These are phyloP conservation scores for Allodekkera sacchari DNA, from an alignment of 805 yeast genomes.

Conservation along the genomic window DNA sequence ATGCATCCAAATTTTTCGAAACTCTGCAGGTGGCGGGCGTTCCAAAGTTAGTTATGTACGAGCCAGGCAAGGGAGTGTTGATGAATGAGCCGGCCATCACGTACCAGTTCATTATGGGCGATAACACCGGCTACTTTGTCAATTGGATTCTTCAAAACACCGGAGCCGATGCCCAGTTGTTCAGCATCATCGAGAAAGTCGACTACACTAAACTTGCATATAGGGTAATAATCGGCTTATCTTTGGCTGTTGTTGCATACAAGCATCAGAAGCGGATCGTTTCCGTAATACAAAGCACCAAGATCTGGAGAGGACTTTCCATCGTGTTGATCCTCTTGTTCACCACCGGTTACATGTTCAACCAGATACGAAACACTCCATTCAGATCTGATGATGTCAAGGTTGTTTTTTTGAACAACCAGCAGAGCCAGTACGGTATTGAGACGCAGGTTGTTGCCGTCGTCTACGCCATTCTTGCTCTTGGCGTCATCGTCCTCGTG, in stretches of 20 bases:
- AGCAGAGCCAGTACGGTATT: constrained; percentile 70
- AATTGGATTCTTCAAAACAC: constrained; percentile 25
- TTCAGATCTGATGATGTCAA: constrained; percentile 42
- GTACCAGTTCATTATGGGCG: constrained; percentile 40
- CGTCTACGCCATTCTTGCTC: constrained; percentile 60
- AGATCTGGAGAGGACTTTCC: constrained; percentile 66
- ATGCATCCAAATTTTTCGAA: constrained; percentile 44
- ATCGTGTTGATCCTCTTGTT: constrained; percentile 62
- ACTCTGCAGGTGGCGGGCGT: constrained; percentile 56
- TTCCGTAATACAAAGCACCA: constrained; percentile 38
- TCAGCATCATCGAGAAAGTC: constrained; percentile 31
- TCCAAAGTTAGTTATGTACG: constrained; percentile 53
- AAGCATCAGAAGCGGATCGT: constrained; percentile 27
- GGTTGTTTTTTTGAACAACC: constrained; percentile 43
- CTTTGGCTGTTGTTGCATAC: constrained; percentile 15
- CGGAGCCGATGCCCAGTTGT: constrained; percentile 16
- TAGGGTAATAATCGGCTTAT: constrained; percentile 25
- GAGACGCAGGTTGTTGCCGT: constrained; percentile 85
- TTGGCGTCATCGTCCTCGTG: constrained; percentile 49
- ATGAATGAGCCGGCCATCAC: constrained; percentile 22
- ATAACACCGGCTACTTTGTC: constrained; percentile 21
- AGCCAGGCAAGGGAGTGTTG: constrained; percentile 19
- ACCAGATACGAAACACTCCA: constrained; percentile 67
- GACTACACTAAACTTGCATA: constrained; percentile 25
- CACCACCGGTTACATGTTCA: constrained; percentile 90